Conservation (phyloP, 176 grass and related monocot genomes). For the Oryza longistaminata region DNA sequence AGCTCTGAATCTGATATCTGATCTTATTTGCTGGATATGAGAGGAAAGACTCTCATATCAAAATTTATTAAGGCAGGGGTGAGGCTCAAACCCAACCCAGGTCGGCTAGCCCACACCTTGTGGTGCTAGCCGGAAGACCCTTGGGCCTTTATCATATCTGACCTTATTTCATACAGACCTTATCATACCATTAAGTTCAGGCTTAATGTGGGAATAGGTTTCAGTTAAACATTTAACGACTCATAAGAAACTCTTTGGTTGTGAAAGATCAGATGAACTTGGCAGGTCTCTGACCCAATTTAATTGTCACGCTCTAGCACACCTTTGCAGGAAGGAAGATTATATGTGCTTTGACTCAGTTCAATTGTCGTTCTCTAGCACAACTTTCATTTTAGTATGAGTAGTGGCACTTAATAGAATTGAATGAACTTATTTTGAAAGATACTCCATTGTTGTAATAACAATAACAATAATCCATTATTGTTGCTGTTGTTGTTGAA, state of each 20-base stretch:
- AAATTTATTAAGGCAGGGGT: too few relatives aligned
- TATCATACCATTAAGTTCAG: constrained; percentile 13
- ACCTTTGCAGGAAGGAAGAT: not conserved
- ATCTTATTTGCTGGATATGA: too few relatives aligned
- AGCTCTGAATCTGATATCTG: not conserved
- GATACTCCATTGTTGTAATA: not conserved
- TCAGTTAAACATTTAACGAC: constrained; percentile 14
- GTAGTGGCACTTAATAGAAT: not conserved
- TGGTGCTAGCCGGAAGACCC: too few relatives aligned
- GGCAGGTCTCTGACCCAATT: not conserved
- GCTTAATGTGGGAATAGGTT: constrained; percentile 23
- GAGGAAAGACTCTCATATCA: too few relatives aligned
- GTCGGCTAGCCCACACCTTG: too few relatives aligned
- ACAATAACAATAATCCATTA: not conserved
- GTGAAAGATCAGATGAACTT: constrained; percentile 20
- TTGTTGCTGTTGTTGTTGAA: not conserved
- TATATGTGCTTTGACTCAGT: not conserved
- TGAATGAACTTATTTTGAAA: not conserved
- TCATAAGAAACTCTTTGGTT: not conserved
- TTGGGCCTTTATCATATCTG: not conserved
- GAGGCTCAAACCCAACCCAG: too few relatives aligned
- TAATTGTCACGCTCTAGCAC: not conserved
- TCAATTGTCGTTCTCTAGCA: not conserved
- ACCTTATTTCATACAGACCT: constrained; percentile 21
- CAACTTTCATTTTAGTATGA: not conserved